Percentiles rank a stretch among this genome's conserved stretches.
Evolutionary conservation across 352 stramenopile species (phyloP).

Genomic region (Halophytophthora batemanensis): DNA sequence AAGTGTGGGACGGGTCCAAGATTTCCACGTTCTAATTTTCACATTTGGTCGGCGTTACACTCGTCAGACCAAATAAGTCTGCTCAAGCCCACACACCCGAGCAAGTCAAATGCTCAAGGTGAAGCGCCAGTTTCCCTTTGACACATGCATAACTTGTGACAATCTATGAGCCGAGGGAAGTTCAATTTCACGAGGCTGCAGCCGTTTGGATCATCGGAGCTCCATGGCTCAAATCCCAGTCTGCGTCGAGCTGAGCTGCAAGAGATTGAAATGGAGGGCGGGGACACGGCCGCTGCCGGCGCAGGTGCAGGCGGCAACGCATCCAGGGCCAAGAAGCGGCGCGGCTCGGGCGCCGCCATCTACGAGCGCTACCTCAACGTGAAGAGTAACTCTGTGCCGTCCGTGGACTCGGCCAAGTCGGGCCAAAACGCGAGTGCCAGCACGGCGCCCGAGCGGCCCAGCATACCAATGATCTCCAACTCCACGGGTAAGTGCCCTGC

Average conservation of each 20-base stretch:
- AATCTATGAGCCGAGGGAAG: no score
- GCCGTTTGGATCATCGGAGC: no score
- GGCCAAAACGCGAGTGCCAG: conserved; percentile 1
- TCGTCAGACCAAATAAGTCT: no score
- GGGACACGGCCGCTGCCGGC: conserved; percentile 12
- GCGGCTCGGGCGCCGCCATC: conserved; percentile 15
- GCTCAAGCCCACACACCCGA: no score
- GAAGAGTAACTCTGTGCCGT: conserved; percentile 30
- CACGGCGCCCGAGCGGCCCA: neutral
- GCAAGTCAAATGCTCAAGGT: no score
- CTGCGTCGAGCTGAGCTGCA: neutral
- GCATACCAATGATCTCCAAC: conserved; percentile 44
- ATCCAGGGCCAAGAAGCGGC: conserved; percentile 19
- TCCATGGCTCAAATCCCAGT: no score
- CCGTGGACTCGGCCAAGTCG: neutral
- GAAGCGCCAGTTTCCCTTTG: no score
- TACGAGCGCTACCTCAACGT: conserved; percentile 59
- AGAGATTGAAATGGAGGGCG: conserved; percentile 24
- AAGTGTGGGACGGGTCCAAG: no score
- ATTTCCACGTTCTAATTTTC: no score
- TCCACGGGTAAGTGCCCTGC: conserved; percentile 37
- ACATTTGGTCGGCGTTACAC: no score
- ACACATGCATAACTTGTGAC: no score
- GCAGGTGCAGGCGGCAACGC: neutral
- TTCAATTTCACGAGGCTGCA: no score